These are phyloP conservation scores for Pestalotiopsis sp. DNA, from an alignment of 2,329 filamentous ascomycete genomes.

Conservation along the genomic window DNA sequence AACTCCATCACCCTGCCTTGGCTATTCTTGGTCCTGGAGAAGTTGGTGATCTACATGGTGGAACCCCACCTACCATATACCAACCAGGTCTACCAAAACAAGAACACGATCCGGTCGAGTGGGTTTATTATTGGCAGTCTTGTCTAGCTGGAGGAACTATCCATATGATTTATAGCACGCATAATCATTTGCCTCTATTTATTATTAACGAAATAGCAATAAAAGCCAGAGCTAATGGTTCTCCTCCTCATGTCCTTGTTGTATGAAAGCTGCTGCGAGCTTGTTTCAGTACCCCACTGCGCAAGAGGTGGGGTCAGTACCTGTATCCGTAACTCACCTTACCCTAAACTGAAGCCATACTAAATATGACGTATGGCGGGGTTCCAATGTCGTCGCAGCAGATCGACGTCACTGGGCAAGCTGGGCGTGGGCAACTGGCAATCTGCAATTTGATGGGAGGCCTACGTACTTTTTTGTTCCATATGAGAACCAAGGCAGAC, in stretches of 20 bases:
- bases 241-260: not conserved
- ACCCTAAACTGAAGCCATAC: not conserved
- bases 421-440: not conserved
- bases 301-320: not conserved
- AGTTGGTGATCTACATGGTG: not conserved
- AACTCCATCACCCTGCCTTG: not conserved
- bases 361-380: constrained; percentile 11
- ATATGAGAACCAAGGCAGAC: not conserved
- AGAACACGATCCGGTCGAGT: too few species aligned
- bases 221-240: too few species aligned
- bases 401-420: not conserved
- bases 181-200: too few species aligned
- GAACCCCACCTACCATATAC: not conserved
- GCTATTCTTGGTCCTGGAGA: not conserved
- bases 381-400: not conserved
- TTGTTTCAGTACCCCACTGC: not conserved
- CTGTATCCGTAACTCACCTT: not conserved
- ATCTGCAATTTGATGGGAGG: not conserved
- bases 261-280: not conserved
- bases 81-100: not conserved
- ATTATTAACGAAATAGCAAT: too few species aligned
- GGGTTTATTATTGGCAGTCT: too few species aligned
- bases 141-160: too few species aligned
- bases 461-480: not conserved
- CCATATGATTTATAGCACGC: too few species aligned